Percentiles rank a stretch among this genome's conserved stretches.
phyloP scores from a whole-genome alignment of 1,139 yeast genomes.

The Taiozyma sp. region DNA sequence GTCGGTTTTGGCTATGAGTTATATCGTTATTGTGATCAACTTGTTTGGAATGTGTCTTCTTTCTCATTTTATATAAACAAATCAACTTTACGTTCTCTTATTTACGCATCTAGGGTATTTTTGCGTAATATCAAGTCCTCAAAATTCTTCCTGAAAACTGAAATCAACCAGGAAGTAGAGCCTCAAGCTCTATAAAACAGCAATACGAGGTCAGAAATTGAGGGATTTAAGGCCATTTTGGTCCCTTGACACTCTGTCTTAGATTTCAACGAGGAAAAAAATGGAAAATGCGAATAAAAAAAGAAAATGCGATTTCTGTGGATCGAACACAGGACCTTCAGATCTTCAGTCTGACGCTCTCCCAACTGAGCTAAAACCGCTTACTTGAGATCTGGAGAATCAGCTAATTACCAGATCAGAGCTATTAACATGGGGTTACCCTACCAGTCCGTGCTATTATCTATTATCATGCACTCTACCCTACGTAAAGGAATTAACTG shows the following conservation, averaged over 20 bases:
- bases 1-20: background rate
- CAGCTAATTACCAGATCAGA: background rate
- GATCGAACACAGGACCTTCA: constrained; percentile 85
- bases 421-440: no score
- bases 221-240: no score
- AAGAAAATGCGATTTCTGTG: constrained; percentile 60
- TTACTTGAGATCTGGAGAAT: background rate
- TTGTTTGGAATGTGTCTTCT: background rate
- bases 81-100: background rate
- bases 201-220: no score
- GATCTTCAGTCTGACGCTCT: constrained; percentile 89
- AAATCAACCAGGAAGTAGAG: background rate
- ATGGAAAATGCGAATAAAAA: background rate
- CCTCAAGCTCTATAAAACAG: no score
- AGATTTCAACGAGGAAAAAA: no score
- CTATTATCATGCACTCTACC: no score
- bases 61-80: background rate
- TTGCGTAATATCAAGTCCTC: background rate
- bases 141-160: background rate
- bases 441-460: no score
- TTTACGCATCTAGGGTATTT: background rate
- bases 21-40: background rate
- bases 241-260: no score
- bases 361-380: constrained; percentile 69
- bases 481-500: no score